Conservation (phyloP, 2,329 filamentous ascomycete species). For the Huntiella decipiens region DNA sequence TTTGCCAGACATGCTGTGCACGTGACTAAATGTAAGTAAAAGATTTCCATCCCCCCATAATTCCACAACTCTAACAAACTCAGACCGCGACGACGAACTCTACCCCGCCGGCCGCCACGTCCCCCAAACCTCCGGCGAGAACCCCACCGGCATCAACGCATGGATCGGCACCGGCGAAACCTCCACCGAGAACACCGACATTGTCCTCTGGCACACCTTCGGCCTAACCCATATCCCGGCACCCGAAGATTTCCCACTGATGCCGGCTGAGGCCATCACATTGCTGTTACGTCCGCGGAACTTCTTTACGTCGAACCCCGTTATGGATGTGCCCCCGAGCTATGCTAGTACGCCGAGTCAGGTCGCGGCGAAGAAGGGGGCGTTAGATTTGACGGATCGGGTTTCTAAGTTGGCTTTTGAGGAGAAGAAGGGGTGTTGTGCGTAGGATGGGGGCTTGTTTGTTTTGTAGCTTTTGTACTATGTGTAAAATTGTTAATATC, state of each 20-base stretch:
- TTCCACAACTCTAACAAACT: neutral
- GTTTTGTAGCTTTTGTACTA: too few species aligned
- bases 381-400: slow-evolving; percentile 29
- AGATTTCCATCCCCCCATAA: neutral
- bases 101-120: slow-evolving; percentile 77
- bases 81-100: slow-evolving; percentile 62
- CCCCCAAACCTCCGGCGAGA: slow-evolving; percentile 68
- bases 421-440: neutral
- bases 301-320: slow-evolving; percentile 67
- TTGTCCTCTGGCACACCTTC: slow-evolving; percentile 90
- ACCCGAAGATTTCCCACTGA: slow-evolving; percentile 81
- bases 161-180: slow-evolving; percentile 57
- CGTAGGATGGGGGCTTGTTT: too few species aligned
- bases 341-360: slow-evolving; percentile 57
- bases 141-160: slow-evolving; percentile 49
- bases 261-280: slow-evolving; percentile 75
- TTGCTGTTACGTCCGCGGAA: slow-evolving; percentile 60
- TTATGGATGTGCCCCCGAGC: slow-evolving; percentile 61
- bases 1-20: slow-evolving; percentile 77
- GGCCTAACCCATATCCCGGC: slow-evolving; percentile 77
- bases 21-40: slow-evolving; percentile 62
- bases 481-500: too few species aligned
- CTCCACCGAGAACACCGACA: slow-evolving; percentile 59
- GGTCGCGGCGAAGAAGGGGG: slow-evolving; percentile 28
- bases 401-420: slow-evolving; percentile 22